Conservation (phyloP, 2,329 filamentous ascomycete species). For the Knufia petricola region DNA sequence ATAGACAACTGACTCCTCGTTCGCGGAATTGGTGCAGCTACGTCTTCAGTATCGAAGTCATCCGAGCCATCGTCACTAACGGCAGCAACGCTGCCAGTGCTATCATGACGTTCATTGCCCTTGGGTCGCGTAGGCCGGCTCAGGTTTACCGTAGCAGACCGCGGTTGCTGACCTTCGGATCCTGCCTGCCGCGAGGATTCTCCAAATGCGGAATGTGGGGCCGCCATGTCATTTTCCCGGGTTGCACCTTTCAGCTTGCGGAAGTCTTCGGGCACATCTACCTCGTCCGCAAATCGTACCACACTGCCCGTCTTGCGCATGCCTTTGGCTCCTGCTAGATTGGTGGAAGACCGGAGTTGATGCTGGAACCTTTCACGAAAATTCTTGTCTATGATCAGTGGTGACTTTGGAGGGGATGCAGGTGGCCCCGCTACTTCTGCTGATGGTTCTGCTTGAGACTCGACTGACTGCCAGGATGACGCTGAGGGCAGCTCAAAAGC, state of each 20-base stretch:
- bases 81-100: slow-evolving; percentile 11
- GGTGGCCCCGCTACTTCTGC: slow-evolving; percentile 7
- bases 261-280: slow-evolving; percentile 9
- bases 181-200: neutral
- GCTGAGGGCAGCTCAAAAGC: slow-evolving; percentile 18
- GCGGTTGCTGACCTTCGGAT: slow-evolving; percentile 8
- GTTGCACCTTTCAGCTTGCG: slow-evolving; percentile 15
- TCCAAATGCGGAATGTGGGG: neutral
- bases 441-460: slow-evolving; percentile 11
- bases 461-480: slow-evolving; percentile 22
- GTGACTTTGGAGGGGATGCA: slow-evolving; percentile 12
- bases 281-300: slow-evolving; percentile 21
- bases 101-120: slow-evolving; percentile 3
- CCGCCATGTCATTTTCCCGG: neutral
- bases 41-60: slow-evolving; percentile 6
- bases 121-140: neutral
- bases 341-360: slow-evolving; percentile 15
- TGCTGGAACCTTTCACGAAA: slow-evolving; percentile 30
- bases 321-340: slow-evolving; percentile 14
- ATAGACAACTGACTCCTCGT: slow-evolving; percentile 24
- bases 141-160: neutral
- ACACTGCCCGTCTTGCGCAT: slow-evolving; percentile 18
- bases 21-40: slow-evolving; percentile 12
- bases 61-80: slow-evolving; percentile 11
- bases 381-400: slow-evolving; percentile 28